Evolutionary conservation across 495 filamentous ascomycete species (phyloP).

Genomic region (Aspergillus indologenus): DNA sequence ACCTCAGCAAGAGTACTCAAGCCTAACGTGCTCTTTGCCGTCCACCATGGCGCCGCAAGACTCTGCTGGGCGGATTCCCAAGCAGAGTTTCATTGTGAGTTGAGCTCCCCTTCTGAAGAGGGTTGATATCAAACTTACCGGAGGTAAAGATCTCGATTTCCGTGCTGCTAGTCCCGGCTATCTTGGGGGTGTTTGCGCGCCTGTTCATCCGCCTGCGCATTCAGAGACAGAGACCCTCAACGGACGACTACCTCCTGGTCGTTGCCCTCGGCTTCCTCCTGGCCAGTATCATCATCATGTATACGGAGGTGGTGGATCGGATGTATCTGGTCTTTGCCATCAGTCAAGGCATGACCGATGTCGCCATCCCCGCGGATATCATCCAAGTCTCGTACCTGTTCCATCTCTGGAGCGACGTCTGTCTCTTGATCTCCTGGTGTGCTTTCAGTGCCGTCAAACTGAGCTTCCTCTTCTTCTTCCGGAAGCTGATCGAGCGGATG

Average conservation of each 20-base stretch:
- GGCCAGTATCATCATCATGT: neutral
- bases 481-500: conserved; percentile 1
- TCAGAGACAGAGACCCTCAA: neutral
- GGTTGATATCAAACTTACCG: no score
- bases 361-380: neutral
- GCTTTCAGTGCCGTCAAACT: conserved; percentile 1
- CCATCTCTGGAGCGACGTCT: conserved; percentile 1
- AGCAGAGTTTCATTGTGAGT: neutral
- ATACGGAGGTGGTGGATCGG: neutral
- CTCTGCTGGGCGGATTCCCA: neutral
- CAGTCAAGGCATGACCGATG: no score
- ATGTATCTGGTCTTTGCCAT: conserved; percentile 3
- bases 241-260: neutral
- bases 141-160: neutral
- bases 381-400: neutral
- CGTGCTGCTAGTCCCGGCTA: neutral
- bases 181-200: neutral
- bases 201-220: conserved; percentile 7
- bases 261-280: neutral
- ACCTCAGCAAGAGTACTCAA: no score
- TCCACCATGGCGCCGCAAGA: neutral
- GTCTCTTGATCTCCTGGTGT: neutral
- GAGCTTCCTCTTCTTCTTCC: conserved; percentile 8
- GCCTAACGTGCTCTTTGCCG: neutral
- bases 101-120: no score